phyloP scores from a whole-genome alignment of 2,329 filamentous ascomycete genomes.

The Sporothrix protearum region DNA sequence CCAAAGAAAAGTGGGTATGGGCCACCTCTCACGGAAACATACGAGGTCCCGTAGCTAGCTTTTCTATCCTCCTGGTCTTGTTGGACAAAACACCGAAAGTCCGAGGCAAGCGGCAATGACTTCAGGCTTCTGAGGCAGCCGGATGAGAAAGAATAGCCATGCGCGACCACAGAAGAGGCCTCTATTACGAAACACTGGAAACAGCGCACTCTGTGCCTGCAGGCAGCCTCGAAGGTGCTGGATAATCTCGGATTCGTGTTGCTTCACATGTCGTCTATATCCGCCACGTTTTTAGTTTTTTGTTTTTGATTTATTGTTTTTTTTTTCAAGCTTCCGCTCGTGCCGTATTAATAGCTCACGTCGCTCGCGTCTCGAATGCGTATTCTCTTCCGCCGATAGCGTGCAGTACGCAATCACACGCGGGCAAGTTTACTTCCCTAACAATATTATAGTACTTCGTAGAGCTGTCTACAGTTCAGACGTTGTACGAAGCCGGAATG shows the following conservation, averaged over 20 bases:
- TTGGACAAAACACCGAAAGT: conserved; percentile 17
- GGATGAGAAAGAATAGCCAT: not conserved
- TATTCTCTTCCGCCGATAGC: not conserved
- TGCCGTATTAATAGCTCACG: not conserved
- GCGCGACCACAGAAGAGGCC: not conserved
- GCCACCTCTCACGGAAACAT: not conserved
- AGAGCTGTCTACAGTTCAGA: too few species aligned
- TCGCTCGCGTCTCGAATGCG: conserved; percentile 2
- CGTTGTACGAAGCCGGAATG: not conserved
- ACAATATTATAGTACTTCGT: not conserved
- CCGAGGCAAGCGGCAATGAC: conserved; percentile 4
- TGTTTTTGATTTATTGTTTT: too few species aligned
- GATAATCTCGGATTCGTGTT: not conserved
- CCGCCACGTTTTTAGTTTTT: not conserved
- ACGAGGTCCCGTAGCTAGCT: not conserved
- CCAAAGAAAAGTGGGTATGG: not conserved
- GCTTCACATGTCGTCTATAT: not conserved
- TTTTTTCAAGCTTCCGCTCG: not conserved
- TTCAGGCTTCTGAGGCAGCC: not conserved
- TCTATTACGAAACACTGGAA: conserved; percentile 16
- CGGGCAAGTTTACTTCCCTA: not conserved
- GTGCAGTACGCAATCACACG: not conserved
- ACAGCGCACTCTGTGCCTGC: not conserved
- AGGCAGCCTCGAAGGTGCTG: not conserved
- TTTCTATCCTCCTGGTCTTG: not conserved